Evolutionary conservation across 306 rosid species (phyloP), one percentile per base, ranked within the genome.

Genomic region (Trichosanthes cucumerina): DNA sequence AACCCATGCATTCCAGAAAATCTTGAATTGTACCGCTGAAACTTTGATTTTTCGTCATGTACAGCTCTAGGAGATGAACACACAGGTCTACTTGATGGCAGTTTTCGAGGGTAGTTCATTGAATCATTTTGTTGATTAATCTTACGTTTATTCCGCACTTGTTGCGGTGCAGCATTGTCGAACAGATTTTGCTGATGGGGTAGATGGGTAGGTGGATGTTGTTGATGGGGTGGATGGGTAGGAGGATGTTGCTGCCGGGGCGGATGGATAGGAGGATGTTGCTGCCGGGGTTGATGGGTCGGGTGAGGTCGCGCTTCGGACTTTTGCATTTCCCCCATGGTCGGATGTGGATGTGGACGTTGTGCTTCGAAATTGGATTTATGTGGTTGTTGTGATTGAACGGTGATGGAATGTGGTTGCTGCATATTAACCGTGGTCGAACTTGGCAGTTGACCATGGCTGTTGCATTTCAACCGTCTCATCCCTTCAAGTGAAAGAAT

Each of bases 401-500:
- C 72, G 8, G 3, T 33, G 43, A 7, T 65, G 26, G 33, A 10
- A n/a, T 19, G 75, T n/a, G 75, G 52, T 31, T 38, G 56, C 15
- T 47, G 21, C 54, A 33, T 13, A 31, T 63, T 38, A 63, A 33
- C 70, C 44, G 9, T 15, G 15, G 41, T 72, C 19, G 5, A 31
- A 47, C 9, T 33, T 46, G 7, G 53, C 4, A 16, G 76, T 43
- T 44, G 76, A 46, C 43, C 47, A 15, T 21, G 18, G 18, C 54
- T 47, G 41, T 26, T 46, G 77, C 4, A 8, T 21, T 47, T 72
- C 77, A 14, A 21, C 43, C 41, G 47, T 44, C 83, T 83, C 31
- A 81, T 50, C 34, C 23, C 59, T 78, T 80, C 81, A 26, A 88
- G 81, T 53, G 14, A 41, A 28, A 9, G 21, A 77, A 88, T 82